Conservation (phyloP, 2,329 filamentous ascomycete species). For the Trichoderma afroharzianum region DNA sequence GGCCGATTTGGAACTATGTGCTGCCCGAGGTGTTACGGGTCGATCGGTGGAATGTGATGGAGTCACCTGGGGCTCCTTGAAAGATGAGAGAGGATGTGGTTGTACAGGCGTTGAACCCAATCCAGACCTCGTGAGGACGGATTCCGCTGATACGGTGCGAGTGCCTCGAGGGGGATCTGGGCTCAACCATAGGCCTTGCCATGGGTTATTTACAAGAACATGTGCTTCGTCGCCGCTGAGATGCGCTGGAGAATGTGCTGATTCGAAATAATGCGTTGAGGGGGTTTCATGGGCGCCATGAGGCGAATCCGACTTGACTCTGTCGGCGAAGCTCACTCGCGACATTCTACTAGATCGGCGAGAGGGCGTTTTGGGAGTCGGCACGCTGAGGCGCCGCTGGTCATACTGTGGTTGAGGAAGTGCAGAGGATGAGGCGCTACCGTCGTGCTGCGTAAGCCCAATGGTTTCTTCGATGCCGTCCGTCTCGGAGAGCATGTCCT, state of each 20-base stretch:
- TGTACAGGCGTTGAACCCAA: constrained; percentile 25
- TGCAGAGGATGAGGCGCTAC: constrained; percentile 21
- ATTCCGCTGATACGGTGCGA: constrained; percentile 37
- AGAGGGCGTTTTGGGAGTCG: constrained; percentile 33
- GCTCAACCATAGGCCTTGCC: constrained; percentile 37
- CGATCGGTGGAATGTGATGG: constrained; percentile 25
- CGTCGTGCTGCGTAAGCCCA: constrained; percentile 52
- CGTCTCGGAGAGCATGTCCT: constrained; percentile 49
- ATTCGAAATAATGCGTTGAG: constrained; percentile 32
- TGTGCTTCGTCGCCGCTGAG: constrained; percentile 35
- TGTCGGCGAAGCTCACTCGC: constrained; percentile 42
- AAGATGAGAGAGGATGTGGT: constrained; percentile 32
- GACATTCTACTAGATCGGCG: constrained; percentile 49
- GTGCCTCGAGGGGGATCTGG: constrained; percentile 33
- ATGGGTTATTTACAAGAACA: constrained; percentile 43
- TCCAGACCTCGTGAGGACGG: constrained; percentile 28
- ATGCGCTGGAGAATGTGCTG: constrained; percentile 31
- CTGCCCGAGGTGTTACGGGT: constrained; percentile 28
- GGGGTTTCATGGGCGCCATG: constrained; percentile 36
- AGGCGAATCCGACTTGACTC: constrained; percentile 35
- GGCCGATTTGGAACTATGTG: constrained; percentile 29
- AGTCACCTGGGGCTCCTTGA: constrained; percentile 27
- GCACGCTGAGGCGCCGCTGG: constrained; percentile 18
- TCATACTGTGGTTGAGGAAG: not conserved
- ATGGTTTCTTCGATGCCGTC: constrained; percentile 64